Conservation (phyloP, 208 protist genomes). For the Leptomonas pyrrhocoris region DNA sequence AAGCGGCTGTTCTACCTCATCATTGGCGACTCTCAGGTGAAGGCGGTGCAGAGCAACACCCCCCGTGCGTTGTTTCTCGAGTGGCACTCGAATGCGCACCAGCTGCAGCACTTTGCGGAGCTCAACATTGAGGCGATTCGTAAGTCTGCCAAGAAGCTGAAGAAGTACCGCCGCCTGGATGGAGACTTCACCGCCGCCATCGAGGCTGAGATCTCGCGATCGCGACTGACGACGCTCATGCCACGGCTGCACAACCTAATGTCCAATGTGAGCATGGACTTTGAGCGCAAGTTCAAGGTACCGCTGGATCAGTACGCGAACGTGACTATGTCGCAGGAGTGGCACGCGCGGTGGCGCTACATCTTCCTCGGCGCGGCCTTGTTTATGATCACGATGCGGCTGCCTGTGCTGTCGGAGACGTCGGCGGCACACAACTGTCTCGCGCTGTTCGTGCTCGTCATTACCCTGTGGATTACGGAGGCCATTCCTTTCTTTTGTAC, state of each 20-base stretch:
- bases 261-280: constrained; percentile 69
- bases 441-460: constrained; percentile 83
- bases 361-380: constrained; percentile 74
- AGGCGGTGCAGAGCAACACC: constrained; percentile 63
- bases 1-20: constrained; percentile 75
- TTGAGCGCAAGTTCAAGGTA: constrained; percentile 86
- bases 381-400: constrained; percentile 62
- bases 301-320: constrained; percentile 83
- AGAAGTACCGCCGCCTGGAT: constrained; percentile 79
- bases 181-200: constrained; percentile 75
- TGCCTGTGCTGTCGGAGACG: constrained; percentile 70
- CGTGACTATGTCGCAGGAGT: constrained; percentile 71
- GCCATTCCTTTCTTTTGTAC: constrained; percentile 93
- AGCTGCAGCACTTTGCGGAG: constrained; percentile 90
- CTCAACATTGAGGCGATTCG: constrained; percentile 88
- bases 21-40: constrained; percentile 83
- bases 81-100: constrained; percentile 89
- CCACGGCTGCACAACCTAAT: constrained; percentile 73
- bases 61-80: constrained; percentile 78
- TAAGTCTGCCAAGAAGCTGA: constrained; percentile 88
- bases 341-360: constrained; percentile 79
- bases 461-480: constrained; percentile 92
- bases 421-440: constrained; percentile 89
- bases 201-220: constrained; percentile 77
- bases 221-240: constrained; percentile 71